Evolutionary conservation across 1,284 basidiomycete species (phyloP).

Genomic region (Trichosporon faecale): DNA sequence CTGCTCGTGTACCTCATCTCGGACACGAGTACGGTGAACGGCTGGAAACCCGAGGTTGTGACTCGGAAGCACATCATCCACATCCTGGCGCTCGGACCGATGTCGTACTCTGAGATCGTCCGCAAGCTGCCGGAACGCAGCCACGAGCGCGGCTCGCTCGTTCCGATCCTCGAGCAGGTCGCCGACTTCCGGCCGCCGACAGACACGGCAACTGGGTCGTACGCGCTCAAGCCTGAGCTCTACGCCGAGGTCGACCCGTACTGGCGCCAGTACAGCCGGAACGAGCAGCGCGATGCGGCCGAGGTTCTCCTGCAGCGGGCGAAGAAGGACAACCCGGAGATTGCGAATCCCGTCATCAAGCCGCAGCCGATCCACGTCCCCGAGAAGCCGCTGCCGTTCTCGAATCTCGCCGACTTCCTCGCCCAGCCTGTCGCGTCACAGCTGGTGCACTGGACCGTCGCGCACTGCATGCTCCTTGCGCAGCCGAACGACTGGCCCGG

Average conservation of each 20-base stretch:
- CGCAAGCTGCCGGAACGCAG: slow-evolving; percentile 88
- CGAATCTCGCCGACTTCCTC: slow-evolving; percentile 38
- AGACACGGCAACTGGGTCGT: slow-evolving; percentile 71
- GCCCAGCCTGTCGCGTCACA: slow-evolving; percentile 33
- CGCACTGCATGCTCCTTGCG: slow-evolving; percentile 40
- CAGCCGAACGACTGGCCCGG: slow-evolving; percentile 34
- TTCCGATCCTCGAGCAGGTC: slow-evolving; percentile 73
- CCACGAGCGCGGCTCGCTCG: slow-evolving; percentile 80
- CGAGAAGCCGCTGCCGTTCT: slow-evolving; percentile 30
- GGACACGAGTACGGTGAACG: slow-evolving; percentile 73
- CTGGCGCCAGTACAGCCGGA: slow-evolving; percentile 93
- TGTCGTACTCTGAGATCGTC: slow-evolving; percentile 86
- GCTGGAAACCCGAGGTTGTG: slow-evolving; percentile 64
- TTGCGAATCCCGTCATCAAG: slow-evolving; percentile 65
- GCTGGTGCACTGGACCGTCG: slow-evolving; percentile 40
- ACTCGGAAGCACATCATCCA: slow-evolving; percentile 87
- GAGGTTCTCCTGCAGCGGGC: slow-evolving; percentile 67
- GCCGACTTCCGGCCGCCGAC: slow-evolving; percentile 75
- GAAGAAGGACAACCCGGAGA: slow-evolving; percentile 58
- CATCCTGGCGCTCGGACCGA: slow-evolving; percentile 80
- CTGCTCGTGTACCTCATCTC: slow-evolving; percentile 82
- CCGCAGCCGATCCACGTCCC: slow-evolving; percentile 67
- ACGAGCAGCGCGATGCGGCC: slow-evolving; percentile 93
- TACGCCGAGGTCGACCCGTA: slow-evolving; percentile 91
- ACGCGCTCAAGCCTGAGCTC: slow-evolving; percentile 78